These are phyloP conservation scores for Nakazawaea ambrosiae DNA, from an alignment of 805 yeast genomes.

Conservation along the genomic window DNA sequence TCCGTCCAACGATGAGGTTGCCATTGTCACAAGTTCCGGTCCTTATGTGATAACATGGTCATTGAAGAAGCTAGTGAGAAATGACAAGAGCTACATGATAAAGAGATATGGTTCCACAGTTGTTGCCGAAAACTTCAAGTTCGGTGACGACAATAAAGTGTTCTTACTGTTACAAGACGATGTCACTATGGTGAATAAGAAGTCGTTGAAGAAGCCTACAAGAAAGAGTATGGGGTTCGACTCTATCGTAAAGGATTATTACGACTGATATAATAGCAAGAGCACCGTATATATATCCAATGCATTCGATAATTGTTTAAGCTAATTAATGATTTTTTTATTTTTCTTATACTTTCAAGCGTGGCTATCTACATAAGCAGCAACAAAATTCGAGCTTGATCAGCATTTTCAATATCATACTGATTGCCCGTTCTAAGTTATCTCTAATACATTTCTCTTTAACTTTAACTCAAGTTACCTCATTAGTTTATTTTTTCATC, in stretches of 20 bases:
- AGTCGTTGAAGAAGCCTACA: constrained; percentile 52
- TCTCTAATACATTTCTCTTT: no score
- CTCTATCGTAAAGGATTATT: constrained; percentile 22
- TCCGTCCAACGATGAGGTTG: constrained; percentile 52
- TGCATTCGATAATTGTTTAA: neutral
- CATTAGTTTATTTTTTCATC: no score
- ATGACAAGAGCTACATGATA: constrained; percentile 52
- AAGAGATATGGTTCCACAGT: constrained; percentile 54
- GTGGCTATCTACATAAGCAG: no score
- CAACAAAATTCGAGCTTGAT: no score
- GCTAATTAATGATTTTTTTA: neutral
- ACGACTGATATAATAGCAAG: no score
- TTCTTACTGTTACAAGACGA: constrained; percentile 71
- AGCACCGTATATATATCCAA: no score
- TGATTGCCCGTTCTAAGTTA: no score
- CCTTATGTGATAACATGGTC: constrained; percentile 83
- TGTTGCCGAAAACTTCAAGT: constrained; percentile 73
- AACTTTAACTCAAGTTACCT: no score
- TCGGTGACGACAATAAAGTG: constrained; percentile 63
- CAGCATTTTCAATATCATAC: no score
- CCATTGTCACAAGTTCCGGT: constrained; percentile 73
- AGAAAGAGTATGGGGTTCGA: constrained; percentile 33
- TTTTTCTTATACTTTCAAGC: no score
- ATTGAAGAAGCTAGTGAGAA: constrained; percentile 47
- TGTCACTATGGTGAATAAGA: constrained; percentile 61